Base-by-base conservation (phyloP, 83 land plant species). In the Picea abies region DNA sequence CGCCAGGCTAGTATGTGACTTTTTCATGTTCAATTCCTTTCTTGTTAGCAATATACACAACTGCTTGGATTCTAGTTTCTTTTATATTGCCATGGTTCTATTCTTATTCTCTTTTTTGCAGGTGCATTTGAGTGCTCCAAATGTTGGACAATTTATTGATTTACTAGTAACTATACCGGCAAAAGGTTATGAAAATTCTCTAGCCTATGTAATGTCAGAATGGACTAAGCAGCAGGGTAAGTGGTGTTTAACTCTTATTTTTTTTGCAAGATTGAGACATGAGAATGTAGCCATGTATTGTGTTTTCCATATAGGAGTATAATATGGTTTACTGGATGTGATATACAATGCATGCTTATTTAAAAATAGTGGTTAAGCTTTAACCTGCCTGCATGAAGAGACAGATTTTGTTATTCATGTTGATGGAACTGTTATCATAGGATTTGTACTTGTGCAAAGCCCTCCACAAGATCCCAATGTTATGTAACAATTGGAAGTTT, bases 1-100 rank as follows among this genome's bases (percentile, higher is more conserved):
- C 90, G 99, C 99, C 68, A 91, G 98, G 88, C 83, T 98, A 92
- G 99, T 98, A 91, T 62, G 44, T 82, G 61, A 16, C 58, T 22
- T 64, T 73, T 61, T 22, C 41, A 5, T 80, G 25, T n/a, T 65
- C 23, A 11, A 63, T 60, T 37, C 11, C 17, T 11, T 79, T 56
- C 37, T 11, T 69, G 19, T 84, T 60, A 23, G 23, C 76, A 52
- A 16, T 67, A 81, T 67, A 15, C 37, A 32, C 4, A 32, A 15
- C 32, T 29, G 4, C 17, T 70, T 65, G 76, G 67, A 2, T 71
- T 82, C 82, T 41, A 39, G 60, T 78, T 22, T 65, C 52, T 39
- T 56, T 4, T 25, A n/a, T 60, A 19, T 77, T 80, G 4, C 44
- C 60, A 60, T 90, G 3, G 47, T 20, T 83, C 44, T 41, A 16